Evolutionary conservation across 441 rosid species (phyloP).

Genomic region (Raphanus hybrid): DNA sequence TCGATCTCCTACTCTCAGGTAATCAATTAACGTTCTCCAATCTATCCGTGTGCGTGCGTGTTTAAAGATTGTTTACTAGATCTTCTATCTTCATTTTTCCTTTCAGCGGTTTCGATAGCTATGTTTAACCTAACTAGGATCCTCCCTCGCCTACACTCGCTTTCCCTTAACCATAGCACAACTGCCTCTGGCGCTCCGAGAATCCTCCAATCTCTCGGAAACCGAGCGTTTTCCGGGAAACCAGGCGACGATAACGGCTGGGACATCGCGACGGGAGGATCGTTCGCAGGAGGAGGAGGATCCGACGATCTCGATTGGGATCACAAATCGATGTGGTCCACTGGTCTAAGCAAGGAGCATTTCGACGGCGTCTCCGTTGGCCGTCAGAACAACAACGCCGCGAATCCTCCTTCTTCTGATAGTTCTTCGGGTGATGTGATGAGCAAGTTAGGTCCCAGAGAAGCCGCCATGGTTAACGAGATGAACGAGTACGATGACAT

Average conservation of each 20-base stretch:
- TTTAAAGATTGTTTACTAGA: too few relatives aligned
- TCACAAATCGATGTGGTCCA: constrained; percentile 76
- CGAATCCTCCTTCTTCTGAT: constrained; percentile 22
- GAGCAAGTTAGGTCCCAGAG: constrained; percentile 40
- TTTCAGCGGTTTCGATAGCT: too few relatives aligned
- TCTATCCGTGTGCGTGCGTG: too few relatives aligned
- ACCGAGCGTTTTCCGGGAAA: constrained; percentile 48
- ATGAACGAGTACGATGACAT: constrained; percentile 57
- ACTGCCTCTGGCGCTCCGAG: constrained; percentile 5
- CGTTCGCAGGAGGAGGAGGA: constrained; percentile 45
- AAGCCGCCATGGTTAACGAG: constrained; percentile 44
- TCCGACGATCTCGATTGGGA: constrained; percentile 69
- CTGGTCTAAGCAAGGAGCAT: constrained; percentile 82
- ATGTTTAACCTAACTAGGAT: too few relatives aligned
- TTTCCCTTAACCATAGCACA: too few relatives aligned
- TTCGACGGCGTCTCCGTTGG: constrained; percentile 72
- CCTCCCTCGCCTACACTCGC: too few relatives aligned
- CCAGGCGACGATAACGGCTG: constrained; percentile 49
- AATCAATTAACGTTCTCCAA: too few relatives aligned
- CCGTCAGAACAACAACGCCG: constrained; percentile 31
- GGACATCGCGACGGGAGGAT: constrained; percentile 46
- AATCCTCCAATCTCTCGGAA: constrained; percentile 6
- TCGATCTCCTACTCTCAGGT: constrained; percentile 8
- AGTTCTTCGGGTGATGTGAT: constrained; percentile 23
- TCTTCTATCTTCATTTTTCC: too few relatives aligned